phyloP scores from a whole-genome alignment of 148 eudicot species.

The Spergularia bocconei region DNA sequence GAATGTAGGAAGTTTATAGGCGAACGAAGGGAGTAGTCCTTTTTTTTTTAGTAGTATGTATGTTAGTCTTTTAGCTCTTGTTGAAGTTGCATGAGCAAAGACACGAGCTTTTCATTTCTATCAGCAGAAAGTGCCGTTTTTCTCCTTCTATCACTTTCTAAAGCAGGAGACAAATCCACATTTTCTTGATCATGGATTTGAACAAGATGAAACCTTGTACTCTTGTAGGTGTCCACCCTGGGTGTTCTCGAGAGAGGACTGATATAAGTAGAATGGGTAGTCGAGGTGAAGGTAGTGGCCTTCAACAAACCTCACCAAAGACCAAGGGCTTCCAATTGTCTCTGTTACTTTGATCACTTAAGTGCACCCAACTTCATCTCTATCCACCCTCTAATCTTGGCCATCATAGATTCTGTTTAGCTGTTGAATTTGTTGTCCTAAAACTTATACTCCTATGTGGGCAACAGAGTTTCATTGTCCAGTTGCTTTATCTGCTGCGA shows the following conservation, averaged over 20 bases:
- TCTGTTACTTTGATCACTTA: not conserved
- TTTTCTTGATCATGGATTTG: constrained; percentile 2
- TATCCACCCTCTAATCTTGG: not conserved
- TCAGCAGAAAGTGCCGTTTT: too few relatives aligned
- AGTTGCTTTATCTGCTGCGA: not conserved
- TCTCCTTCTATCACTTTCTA: too few relatives aligned
- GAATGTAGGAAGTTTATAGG: too few relatives aligned
- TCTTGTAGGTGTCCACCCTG: not conserved
- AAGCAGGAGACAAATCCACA: not conserved
- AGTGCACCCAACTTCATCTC: not conserved
- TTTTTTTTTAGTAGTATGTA: not conserved
- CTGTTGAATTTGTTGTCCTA: not conserved
- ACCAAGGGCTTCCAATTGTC: not conserved
- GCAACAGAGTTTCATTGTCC: too few relatives aligned
- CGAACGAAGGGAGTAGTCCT: too few relatives aligned
- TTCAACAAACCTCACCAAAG: not conserved
- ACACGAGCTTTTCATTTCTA: not conserved
- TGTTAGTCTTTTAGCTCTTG: not conserved
- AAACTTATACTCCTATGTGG: too few relatives aligned
- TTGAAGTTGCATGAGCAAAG: not conserved
- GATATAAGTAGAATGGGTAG: not conserved
- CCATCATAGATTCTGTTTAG: not conserved
- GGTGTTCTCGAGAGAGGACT: too few relatives aligned
- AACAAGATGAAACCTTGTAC: not conserved
- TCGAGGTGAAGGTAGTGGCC: not conserved